These are phyloP conservation scores for Calonectria pteridis DNA, from an alignment of 2,329 filamentous ascomycete species.

Conservation along the genomic window DNA sequence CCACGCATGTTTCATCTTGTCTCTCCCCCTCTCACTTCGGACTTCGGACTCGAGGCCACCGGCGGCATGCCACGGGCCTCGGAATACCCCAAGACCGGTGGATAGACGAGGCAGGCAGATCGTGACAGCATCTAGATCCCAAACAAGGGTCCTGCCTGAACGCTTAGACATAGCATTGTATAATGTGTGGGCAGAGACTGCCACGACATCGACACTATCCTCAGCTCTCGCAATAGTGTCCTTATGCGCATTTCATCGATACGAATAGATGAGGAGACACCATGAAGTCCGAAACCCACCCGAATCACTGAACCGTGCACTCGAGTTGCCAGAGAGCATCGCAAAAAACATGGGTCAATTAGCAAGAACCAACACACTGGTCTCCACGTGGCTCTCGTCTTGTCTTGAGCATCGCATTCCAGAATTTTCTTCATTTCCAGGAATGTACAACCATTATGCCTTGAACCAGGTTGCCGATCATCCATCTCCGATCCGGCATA, in stretches of 20 bases:
- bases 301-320: neutral
- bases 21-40: neutral
- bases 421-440: slow-evolving; percentile 5
- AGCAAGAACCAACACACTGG: neutral
- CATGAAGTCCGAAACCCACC: neutral
- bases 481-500: neutral
- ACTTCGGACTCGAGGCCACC: neutral
- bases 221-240: slow-evolving; percentile 5
- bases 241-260: slow-evolving; percentile 4
- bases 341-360: neutral
- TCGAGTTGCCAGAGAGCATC: neutral
- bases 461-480: neutral
- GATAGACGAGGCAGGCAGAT: neutral
- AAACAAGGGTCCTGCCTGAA: slow-evolving; percentile 6
- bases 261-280: neutral
- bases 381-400: neutral
- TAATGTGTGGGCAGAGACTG: neutral
- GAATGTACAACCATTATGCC: neutral
- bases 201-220: neutral
- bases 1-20: slow-evolving; percentile 10
- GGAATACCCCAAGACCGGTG: neutral
- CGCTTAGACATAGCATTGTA: neutral
- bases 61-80: neutral
- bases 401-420: neutral
- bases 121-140: neutral